Base-by-base conservation (phyloP, 2,329 filamentous ascomycete species). In the Pseudocercospora crystallina region DNA sequence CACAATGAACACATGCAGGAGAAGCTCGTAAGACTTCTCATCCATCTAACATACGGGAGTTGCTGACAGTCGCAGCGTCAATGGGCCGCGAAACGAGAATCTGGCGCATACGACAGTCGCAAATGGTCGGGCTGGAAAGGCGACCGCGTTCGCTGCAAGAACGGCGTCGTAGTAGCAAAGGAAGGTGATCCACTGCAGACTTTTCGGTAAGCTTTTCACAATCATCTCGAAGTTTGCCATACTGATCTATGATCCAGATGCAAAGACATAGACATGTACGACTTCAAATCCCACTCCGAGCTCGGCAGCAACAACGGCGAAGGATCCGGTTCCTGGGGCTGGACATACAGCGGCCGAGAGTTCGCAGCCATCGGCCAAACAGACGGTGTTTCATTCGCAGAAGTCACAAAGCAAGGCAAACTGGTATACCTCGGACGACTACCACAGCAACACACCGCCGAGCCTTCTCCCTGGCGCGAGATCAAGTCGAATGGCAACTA, bases 361-460 rank as follows among this genome's bases (percentile, higher is more conserved):
- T 80, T 82, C 47, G 71, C 77, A 38, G 76, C 76, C 48, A 76
- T 81, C 51, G 78, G 76, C 0, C 79, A 82, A 57, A 72, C 72
- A 31, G 79, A 82, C 56, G 79, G 79, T 9, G 72, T 78, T n/a
- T 76, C 78, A 2, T 81, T 82, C 58, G 74, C 75, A 31, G 79
- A 82, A 61, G 72, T 82, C 62, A 75, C 67, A 36, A 65, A 69
- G n/a, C 70, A 73, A 42, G 78, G 79, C 47, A 79, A 78, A 61
- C 69, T 81, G 26, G 60, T 71, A 31, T 80, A 81, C 63, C 71
- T 81, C 5, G 79, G 78, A 13, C 76, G 78, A 12, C 71, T 81
- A 1, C 77, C 54, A 75, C 77, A 77, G 9, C 75, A 77, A 41
- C 50, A 53, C 14, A 70, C 72, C 51, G 70, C 70, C 14, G 67